Conservation (phyloP, 192 early-diverging fungal species). For the Coemansia sp. region DNA sequence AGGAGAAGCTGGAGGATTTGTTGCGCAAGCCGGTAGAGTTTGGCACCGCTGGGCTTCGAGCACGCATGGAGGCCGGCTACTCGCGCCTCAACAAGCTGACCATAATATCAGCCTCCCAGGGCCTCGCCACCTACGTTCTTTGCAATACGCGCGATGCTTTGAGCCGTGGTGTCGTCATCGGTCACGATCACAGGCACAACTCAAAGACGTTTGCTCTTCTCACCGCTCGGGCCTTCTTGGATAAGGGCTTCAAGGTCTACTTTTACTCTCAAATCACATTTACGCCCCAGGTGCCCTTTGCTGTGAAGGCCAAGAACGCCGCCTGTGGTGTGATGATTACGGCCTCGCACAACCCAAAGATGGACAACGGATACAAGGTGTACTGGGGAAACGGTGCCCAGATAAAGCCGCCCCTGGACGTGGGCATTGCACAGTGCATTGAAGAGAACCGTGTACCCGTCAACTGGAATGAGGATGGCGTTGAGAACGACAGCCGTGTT, state of each 20-base stretch:
- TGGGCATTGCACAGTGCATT: constrained; percentile 73
- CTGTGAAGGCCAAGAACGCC: constrained; percentile 66
- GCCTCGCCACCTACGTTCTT: constrained; percentile 67
- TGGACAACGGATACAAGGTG: constrained; percentile 90
- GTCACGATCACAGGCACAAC: constrained; percentile 92
- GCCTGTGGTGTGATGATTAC: constrained; percentile 95
- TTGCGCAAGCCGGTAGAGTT: constrained; percentile 64
- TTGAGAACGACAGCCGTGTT: constrained; percentile 52
- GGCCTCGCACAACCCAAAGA: constrained; percentile 91
- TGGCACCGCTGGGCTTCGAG: constrained; percentile 84
- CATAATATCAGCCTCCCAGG: constrained; percentile 91
- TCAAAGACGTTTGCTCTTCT: constrained; percentile 76
- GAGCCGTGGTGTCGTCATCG: constrained; percentile 81
- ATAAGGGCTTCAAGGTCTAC: constrained; percentile 74
- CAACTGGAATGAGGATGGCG: constrained; percentile 63
- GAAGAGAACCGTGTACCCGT: constrained; percentile 59
- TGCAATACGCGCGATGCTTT: constrained; percentile 55
- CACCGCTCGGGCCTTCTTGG: constrained; percentile 79
- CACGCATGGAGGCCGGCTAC: constrained; percentile 93
- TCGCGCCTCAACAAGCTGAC: constrained; percentile 90
- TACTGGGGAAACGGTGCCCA: constrained; percentile 89
- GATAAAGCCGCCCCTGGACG: constrained; percentile 87
- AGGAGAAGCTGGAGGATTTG: constrained; percentile 25
- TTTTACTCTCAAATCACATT: constrained; percentile 70
- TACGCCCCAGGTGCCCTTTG: constrained; percentile 84